Base-by-base conservation (phyloP, 192 early-diverging fungal genomes). In the Backusella westeae region DNA sequence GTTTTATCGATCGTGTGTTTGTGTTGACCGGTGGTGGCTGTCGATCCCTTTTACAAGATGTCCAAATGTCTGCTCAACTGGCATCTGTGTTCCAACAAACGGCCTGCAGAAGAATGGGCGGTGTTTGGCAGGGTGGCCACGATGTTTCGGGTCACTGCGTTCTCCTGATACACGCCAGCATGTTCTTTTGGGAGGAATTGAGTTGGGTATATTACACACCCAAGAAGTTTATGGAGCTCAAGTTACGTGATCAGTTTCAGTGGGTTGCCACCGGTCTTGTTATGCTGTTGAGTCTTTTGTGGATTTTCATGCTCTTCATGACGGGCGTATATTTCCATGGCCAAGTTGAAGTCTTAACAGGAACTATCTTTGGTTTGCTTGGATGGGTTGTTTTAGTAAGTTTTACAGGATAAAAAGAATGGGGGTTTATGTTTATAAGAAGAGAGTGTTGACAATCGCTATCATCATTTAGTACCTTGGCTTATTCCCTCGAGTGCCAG, bases 71-170 rank as follows among this genome's bases (percentile, higher is more conserved):
- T 69, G 42, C 67, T 59, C 56, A 59, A 44, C 69, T 53, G 77
- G 26, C 76, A 74, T 53, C 77, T 73, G 4, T 82, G 53, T 70
- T 76, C 38, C 66, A 73, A n/a, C 80, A 81, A 34, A n/a, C 46
- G 38, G 75, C 52, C 6, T 85, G 85, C 53, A 59, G 85, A 36
- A 71, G 74, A 26, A 68, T 85, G 67, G 92, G 93, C 12, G 95
- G 94, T 17, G 32, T 73, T 15, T 96, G 94, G 95, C 41, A 68
- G 14, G 91, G 90, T 68, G 96, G 95, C 5, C 89, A 95, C 77
- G 96, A 98, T 87, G 82, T 96, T 23, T 93, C 91, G 0, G 96
- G 96, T 32, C 96, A 98, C 82, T 94, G 94, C 78, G 90, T 98
- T 66, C 78, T 95, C 78, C 79, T 95, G 74, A 86, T 91, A 3